phyloP scores from a whole-genome alignment of 1,139 yeast genomes.

The Taiozyma sp. region DNA sequence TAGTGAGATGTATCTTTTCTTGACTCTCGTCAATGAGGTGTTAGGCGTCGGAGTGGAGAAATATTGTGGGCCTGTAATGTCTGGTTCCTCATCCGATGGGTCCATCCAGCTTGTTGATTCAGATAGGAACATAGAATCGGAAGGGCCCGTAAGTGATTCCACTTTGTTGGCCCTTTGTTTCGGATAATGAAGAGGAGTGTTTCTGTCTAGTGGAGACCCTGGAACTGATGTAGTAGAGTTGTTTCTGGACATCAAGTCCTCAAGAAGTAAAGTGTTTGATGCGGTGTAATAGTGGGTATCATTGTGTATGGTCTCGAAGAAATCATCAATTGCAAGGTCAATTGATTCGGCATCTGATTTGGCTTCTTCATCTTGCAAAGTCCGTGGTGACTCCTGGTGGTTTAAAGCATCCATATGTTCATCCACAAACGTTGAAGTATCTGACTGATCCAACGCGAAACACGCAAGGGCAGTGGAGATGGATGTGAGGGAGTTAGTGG shows the following conservation, averaged over 20 bases:
- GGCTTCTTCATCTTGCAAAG: neutral
- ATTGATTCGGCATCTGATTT: slow-evolving; percentile 33
- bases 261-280: neutral
- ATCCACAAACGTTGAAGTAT: slow-evolving; percentile 21
- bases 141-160: neutral
- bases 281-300: slow-evolving; percentile 17
- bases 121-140: neutral
- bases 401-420: slow-evolving; percentile 11
- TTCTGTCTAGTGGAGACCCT: neutral
- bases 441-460: slow-evolving; percentile 24
- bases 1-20: slow-evolving; percentile 17
- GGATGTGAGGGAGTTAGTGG: slow-evolving; percentile 21
- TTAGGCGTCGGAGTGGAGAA: slow-evolving; percentile 15
- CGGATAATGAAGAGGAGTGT: neutral
- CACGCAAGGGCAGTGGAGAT: slow-evolving; percentile 30
- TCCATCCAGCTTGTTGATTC: slow-evolving; percentile 25
- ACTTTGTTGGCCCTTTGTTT: neutral
- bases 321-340: slow-evolving; percentile 51
- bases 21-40: neutral
- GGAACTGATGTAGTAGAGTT: neutral
- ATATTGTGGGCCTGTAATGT: neutral
- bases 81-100: slow-evolving; percentile 19
- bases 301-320: slow-evolving; percentile 32
- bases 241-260: slow-evolving; percentile 4
- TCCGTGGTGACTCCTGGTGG: neutral